Evolutionary conservation across 192 early-diverging fungal species (phyloP), one percentile per base, ranked within the genome.

Genomic region (Entophlyctis luteolus): DNA sequence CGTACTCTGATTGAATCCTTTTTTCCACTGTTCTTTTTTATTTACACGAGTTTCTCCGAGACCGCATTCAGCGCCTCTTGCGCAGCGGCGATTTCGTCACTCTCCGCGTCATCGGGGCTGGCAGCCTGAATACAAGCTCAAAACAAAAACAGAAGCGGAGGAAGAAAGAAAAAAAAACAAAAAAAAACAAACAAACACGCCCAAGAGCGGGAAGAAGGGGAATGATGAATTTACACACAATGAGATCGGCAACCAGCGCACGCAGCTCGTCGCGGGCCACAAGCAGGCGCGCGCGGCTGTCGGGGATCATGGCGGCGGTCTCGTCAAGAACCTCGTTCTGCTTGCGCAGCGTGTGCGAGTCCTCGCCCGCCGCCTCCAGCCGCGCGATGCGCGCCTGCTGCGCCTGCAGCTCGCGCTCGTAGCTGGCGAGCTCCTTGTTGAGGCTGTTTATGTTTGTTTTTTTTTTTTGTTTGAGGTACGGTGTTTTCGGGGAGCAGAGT

Each of bases 321-420:
- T 81, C 79, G 45, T 81, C 77, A 33, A 81, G 55, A 18, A 81
- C 79, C 39, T 79, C 77, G 10, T 65, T 47, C 75, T 81, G 79
- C 63, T 81, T 78, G 4, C 74, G 65, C 18, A 81, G 57, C 36
- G 69, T 72, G 33, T 71, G 62, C 18, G 71, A 69, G 48, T 81
- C 79, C 4, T 50, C 75, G 22, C 72, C 72, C 14, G 70, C 58
- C 1, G 67, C 55, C 3, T 77, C 47, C 6, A 81, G 72, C 47
- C 67, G 74, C 47, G 76, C 72, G 37, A 81, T 81, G 4, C 72
- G 67, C 20, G 58, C 66, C 53, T 81, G 77, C 48, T 81, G 79
- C 39, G 55, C 66, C 14, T 32, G 59, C 2, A 57, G 66, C 47
- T 81, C 79, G 1, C 35, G 45, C 4, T 72, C 45, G 55, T 81